These are phyloP conservation scores for Astrothelium macrocarpum DNA, from an alignment of 495 filamentous ascomycete genomes.

Conservation along the genomic window DNA sequence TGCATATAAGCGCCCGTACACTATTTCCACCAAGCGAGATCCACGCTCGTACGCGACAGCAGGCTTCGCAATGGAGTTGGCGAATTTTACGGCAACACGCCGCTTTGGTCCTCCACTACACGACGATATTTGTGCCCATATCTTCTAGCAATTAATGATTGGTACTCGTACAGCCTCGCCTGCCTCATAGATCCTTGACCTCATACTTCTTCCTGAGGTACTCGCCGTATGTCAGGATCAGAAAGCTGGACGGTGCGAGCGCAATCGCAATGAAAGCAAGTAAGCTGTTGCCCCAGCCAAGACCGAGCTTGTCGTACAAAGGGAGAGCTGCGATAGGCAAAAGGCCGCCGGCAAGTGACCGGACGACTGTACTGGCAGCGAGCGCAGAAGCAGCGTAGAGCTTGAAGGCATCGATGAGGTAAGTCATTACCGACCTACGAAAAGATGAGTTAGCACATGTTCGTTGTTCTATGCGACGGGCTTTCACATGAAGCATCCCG, in stretches of 20 bases:
- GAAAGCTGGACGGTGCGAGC: neutral
- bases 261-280: slow-evolving; percentile 24
- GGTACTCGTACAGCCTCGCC: neutral
- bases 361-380: slow-evolving; percentile 50
- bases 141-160: neutral
- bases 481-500: neutral
- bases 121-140: neutral
- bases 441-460: slow-evolving; percentile 13
- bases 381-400: slow-evolving; percentile 59
- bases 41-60: neutral
- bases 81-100: neutral
- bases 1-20: neutral
- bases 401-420: slow-evolving; percentile 57
- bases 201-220: neutral
- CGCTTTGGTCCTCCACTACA: neutral
- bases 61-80: neutral
- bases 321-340: slow-evolving; percentile 65
- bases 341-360: slow-evolving; percentile 56
- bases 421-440: slow-evolving; percentile 24
- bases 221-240: neutral
- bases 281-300: slow-evolving; percentile 34
- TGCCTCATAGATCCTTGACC: neutral
- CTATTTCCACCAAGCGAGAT: neutral
- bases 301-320: slow-evolving; percentile 36
- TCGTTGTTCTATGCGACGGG: neutral